These are phyloP conservation scores for Niebla homalea DNA, from an alignment of 495 filamentous ascomycete genomes.

Conservation along the genomic window DNA sequence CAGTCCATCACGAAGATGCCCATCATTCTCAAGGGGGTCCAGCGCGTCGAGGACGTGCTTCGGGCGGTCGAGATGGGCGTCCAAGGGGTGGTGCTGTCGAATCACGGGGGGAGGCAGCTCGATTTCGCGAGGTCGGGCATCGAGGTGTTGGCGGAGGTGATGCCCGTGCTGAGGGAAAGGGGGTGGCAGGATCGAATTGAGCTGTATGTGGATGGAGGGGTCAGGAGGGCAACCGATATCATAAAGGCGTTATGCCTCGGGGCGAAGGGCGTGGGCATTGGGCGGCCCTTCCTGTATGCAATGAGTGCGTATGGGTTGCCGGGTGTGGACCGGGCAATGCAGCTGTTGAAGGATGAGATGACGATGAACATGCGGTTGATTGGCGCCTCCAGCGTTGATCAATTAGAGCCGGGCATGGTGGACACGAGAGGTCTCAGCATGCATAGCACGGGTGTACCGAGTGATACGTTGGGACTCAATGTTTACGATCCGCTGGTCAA, in stretches of 20 bases:
- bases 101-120: slow-evolving; percentile 95
- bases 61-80: slow-evolving; percentile 70
- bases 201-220: slow-evolving; percentile 81
- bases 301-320: slow-evolving; percentile 86
- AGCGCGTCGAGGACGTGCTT: slow-evolving; percentile 89
- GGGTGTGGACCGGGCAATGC: slow-evolving; percentile 85
- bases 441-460: slow-evolving; percentile 54
- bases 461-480: slow-evolving; percentile 50
- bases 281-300: slow-evolving; percentile 85
- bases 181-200: slow-evolving; percentile 78
- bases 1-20: slow-evolving; percentile 86
- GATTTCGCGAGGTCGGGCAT: slow-evolving; percentile 85
- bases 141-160: slow-evolving; percentile 89
- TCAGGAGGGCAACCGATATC: slow-evolving; percentile 85
- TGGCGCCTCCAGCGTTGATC: slow-evolving; percentile 56
- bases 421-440: slow-evolving; percentile 60
- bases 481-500: slow-evolving; percentile 54
- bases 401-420: slow-evolving; percentile 66
- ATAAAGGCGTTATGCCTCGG: slow-evolving; percentile 91
- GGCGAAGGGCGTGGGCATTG: slow-evolving; percentile 87
- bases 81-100: slow-evolving; percentile 87
- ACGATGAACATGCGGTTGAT: slow-evolving; percentile 98
- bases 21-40: slow-evolving; percentile 91
- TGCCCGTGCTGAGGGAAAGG: slow-evolving; percentile 77
- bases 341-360: slow-evolving; percentile 94